Evolutionary conservation across 306 rosid species (phyloP).

Genomic region (Vigna radiata): DNA sequence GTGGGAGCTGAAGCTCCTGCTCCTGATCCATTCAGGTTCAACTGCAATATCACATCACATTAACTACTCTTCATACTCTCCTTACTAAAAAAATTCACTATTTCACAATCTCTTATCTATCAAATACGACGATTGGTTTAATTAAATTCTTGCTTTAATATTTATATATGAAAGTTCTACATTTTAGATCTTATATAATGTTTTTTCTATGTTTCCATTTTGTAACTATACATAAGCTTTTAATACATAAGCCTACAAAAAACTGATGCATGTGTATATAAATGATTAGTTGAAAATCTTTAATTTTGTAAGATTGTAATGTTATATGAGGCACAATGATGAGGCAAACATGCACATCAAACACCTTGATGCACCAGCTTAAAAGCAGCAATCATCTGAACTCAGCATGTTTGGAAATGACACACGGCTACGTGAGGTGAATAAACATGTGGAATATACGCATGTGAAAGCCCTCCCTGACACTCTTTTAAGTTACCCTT

Average conservation of each 20-base stretch:
- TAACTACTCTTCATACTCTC: not conserved
- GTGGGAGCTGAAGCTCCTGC: slow-evolving; percentile 63
- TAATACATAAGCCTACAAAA: no score
- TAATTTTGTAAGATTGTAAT: slow-evolving; percentile 1
- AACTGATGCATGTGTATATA: no score
- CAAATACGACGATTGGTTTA: no score
- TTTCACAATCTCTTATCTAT: no score
- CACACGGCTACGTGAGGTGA: not conserved
- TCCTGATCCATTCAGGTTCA: slow-evolving; percentile 68
- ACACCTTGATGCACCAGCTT: not conserved
- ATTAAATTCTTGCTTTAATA: no score
- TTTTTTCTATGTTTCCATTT: no score
- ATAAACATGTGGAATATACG: not conserved
- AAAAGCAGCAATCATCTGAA: not conserved
- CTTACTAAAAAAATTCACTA: no score
- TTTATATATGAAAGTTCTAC: no score
- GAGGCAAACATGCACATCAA: slow-evolving; percentile 19
- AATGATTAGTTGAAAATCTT: not conserved
- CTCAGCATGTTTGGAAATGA: not conserved
- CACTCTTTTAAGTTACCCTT: not conserved
- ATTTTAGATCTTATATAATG: no score
- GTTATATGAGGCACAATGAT: slow-evolving; percentile 10
- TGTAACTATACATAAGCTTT: no score
- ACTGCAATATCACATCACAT: slow-evolving; percentile 55
- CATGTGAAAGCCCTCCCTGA: not conserved